Base-by-base conservation (phyloP, 2,329 filamentous ascomycete species). In the Neonectria hederae region DNA sequence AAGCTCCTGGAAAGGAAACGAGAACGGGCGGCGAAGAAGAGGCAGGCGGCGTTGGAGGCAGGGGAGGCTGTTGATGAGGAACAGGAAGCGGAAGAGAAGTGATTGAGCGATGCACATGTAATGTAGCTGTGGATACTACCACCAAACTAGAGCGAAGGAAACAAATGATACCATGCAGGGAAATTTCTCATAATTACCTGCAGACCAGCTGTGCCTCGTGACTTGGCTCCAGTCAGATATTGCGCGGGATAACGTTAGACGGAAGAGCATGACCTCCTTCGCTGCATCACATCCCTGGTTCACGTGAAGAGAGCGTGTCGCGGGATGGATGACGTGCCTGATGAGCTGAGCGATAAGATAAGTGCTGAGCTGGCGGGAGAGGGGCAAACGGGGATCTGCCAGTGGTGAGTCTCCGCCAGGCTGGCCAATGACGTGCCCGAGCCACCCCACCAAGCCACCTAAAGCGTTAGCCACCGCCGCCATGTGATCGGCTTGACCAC, bases 1-100 rank as follows among this genome's bases (percentile, higher is more conserved):
- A 92, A 91, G 76, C 77, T 98, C 69, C 78, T 98, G 63, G 92
- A 94, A 22, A 89, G 85, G 81, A 93, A 93, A 78, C 84, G 82
- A 68, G 86, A 88, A 62, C 82, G 88, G 59, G 86, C 84, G 54
- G 86, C 86, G 13, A 88, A 82, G 77, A 85, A 82, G 76, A 84
- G 85, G 66, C 83, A 84, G 67, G 84, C 83, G 66, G 84, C 83
- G 4, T 80, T 84, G 28, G 84, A 85, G 22, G 81, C 81, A 1
- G 84, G 83, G 2, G 84, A 86, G 65, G 83, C 84, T 46, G 80
- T 84, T 8, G 82, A 81, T 45, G 81, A 83, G 49, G 40, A 59
- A 54, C 81, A 83, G 49, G 40, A 61, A 54, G 52, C 54, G 38
- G 38, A 38, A n/a, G 54, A 55, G 38, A 53, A 46, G 19, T 59